Evolutionary conservation across 345 rosid genomes (phyloP).

Genomic region (Microthlaspi erraticum): DNA sequence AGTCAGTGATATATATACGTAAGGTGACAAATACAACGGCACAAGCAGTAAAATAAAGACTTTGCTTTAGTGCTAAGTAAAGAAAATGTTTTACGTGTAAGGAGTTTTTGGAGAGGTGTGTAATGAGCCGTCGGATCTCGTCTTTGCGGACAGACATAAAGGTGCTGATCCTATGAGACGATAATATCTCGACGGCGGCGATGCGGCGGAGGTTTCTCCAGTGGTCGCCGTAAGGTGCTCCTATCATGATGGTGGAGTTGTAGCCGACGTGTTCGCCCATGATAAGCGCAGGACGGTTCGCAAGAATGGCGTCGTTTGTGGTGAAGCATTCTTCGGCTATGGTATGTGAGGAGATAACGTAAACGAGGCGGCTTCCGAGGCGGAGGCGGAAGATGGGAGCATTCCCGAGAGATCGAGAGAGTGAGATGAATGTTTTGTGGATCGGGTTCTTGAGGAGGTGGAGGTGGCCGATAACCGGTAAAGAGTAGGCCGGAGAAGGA

Average conservation of each 20-base stretch:
- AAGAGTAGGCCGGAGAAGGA: slow-evolving; percentile 49
- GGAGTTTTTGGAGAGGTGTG: slow-evolving; percentile 26
- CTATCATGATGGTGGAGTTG: slow-evolving; percentile 43
- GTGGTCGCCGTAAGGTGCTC: slow-evolving; percentile 53
- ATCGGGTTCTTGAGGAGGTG: slow-evolving; percentile 37
- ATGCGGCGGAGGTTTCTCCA: slow-evolving; percentile 72
- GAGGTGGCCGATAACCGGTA: slow-evolving; percentile 44
- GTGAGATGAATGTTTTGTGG: slow-evolving; percentile 21
- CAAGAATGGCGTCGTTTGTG: slow-evolving; percentile 55
- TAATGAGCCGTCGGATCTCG: slow-evolving; percentile 48
- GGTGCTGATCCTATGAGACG: slow-evolving; percentile 41
- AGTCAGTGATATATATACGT: too few species aligned
- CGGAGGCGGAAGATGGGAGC: slow-evolving; percentile 53
- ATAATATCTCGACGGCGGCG: slow-evolving; percentile 50
- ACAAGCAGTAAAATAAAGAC: not conserved
- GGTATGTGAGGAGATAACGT: slow-evolving; percentile 48
- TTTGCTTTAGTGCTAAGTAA: not conserved
- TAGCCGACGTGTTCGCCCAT: slow-evolving; percentile 47
- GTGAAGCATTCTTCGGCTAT: slow-evolving; percentile 61
- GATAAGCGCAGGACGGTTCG: slow-evolving; percentile 54
- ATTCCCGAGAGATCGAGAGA: slow-evolving; percentile 43
- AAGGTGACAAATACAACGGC: not conserved
- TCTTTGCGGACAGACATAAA: slow-evolving; percentile 45
- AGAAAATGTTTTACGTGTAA: slow-evolving; percentile 14
- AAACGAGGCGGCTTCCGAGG: slow-evolving; percentile 51